phyloP scores from a whole-genome alignment of 2,329 filamentous ascomycete genomes.

The Apiospora malaysiana region DNA sequence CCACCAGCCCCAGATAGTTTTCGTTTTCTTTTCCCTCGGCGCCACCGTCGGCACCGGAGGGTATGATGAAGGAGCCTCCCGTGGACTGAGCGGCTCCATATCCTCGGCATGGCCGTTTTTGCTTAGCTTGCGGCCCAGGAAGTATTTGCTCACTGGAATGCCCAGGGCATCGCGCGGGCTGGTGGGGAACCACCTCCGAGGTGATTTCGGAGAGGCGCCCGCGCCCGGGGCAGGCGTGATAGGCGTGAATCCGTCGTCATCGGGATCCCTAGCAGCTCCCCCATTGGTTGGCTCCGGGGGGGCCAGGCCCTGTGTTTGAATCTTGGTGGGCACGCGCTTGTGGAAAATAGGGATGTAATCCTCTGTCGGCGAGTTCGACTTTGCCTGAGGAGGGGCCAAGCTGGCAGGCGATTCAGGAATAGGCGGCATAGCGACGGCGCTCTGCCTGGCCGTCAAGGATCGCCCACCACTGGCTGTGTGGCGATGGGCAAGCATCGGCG shows the following conservation, averaged over 20 bases:
- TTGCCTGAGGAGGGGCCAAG: neutral
- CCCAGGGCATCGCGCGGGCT: conserved; percentile 38
- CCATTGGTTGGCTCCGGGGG: conserved; percentile 28
- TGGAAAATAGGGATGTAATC: conserved; percentile 26
- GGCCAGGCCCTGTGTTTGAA: conserved; percentile 27
- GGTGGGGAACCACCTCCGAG: conserved; percentile 24
- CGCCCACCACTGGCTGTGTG: conserved; percentile 20
- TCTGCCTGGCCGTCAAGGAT: conserved; percentile 21
- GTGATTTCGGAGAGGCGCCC: conserved; percentile 29
- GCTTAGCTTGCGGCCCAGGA: conserved; percentile 23
- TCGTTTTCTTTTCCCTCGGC: conserved; percentile 45
- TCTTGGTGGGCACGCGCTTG: conserved; percentile 29
- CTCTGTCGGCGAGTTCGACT: neutral
- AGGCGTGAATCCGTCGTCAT: conserved; percentile 37
- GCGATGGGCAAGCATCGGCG: conserved; percentile 29
- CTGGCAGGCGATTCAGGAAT: conserved; percentile 25
- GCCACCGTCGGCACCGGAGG: conserved; percentile 19
- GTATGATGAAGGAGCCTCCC: conserved; percentile 17
- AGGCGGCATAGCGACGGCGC: conserved; percentile 25
- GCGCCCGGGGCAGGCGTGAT: conserved; percentile 34
- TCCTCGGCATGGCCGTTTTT: conserved; percentile 28
- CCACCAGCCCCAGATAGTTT: conserved; percentile 60
- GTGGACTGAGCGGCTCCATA: conserved; percentile 34
- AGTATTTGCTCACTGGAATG: conserved; percentile 32
- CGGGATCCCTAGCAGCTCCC: conserved; percentile 26